phyloP scores from a whole-genome alignment of 108 stramenopile species.

The Bacterosira constricta region DNA sequence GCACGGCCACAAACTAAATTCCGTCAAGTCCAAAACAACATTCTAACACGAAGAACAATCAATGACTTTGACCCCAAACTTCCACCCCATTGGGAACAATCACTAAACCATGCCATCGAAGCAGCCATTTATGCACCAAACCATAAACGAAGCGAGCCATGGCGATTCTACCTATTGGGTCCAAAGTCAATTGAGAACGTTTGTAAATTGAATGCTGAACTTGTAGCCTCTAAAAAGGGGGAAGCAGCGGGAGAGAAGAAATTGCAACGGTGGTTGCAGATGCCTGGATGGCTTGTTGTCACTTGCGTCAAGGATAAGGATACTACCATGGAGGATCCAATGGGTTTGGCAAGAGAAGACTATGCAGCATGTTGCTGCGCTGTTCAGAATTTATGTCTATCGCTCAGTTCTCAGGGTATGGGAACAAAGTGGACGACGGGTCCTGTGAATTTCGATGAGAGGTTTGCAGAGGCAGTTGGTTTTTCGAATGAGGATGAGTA shows the following conservation, averaged over 20 bases:
- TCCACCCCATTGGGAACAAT: slow-evolving; percentile 42
- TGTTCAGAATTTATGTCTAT: slow-evolving; percentile 58
- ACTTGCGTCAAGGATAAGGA: slow-evolving; percentile 32
- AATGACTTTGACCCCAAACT: slow-evolving; percentile 46
- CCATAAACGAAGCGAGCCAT: slow-evolving; percentile 63
- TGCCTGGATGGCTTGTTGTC: slow-evolving; percentile 65
- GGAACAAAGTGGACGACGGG: slow-evolving; percentile 71
- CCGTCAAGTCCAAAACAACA: slow-evolving; percentile 13
- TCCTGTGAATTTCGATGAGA: slow-evolving; percentile 54
- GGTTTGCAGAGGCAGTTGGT: slow-evolving; percentile 44
- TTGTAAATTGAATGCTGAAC: slow-evolving; percentile 45
- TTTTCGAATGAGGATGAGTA: slow-evolving; percentile 35
- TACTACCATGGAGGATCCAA: slow-evolving; percentile 33
- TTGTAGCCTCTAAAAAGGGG: slow-evolving; percentile 39
- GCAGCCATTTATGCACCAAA: slow-evolving; percentile 59
- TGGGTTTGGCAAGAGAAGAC: slow-evolving; percentile 49
- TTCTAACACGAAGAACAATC: slow-evolving; percentile 44
- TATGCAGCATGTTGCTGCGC: slow-evolving; percentile 67
- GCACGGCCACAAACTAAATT: slow-evolving; percentile 7
- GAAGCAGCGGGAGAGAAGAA: slow-evolving; percentile 33
- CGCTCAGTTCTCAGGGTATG: slow-evolving; percentile 49
- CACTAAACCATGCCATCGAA: slow-evolving; percentile 33
- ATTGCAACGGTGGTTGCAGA: slow-evolving; percentile 48
- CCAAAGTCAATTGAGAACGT: slow-evolving; percentile 43
- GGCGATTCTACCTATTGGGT: slow-evolving; percentile 58